A percentile compares a stretch with the other conserved stretches of the same genome.
These are phyloP conservation scores for Aaosphaeria arxii DNA, from an alignment of 2,329 filamentous ascomycete species.

Conservation along the genomic window DNA sequence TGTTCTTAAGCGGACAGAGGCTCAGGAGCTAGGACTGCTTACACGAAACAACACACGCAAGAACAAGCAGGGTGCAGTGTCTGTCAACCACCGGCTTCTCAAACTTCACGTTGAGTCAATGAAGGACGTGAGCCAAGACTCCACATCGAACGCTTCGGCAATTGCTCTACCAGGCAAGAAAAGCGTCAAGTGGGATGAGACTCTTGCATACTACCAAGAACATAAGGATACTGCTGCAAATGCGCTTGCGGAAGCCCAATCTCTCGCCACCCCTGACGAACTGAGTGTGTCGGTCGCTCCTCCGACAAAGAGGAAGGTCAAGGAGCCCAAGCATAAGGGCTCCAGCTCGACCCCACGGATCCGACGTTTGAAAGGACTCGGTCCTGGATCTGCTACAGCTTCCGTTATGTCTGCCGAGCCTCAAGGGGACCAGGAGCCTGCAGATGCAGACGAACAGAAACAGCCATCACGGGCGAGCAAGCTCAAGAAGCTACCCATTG, in stretches of 20 bases:
- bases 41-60: constrained; percentile 50
- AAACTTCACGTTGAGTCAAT: constrained; percentile 36
- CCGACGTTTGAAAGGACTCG: constrained; percentile 28
- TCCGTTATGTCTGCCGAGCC: constrained; percentile 22
- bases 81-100: constrained; percentile 42
- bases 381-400: constrained; percentile 37
- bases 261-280: constrained; percentile 31
- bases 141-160: constrained; percentile 2
- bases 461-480: constrained; percentile 18
- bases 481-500: constrained; percentile 19
- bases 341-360: constrained; percentile 29
- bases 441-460: background rate
- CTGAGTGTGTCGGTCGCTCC: constrained; percentile 18
- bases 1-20: constrained; percentile 47
- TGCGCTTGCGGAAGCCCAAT: constrained; percentile 25
- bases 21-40: constrained; percentile 45
- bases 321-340: constrained; percentile 16
- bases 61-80: constrained; percentile 48
- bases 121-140: constrained; percentile 5
- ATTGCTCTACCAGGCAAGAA: constrained; percentile 21
- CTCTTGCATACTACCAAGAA: constrained; percentile 45
- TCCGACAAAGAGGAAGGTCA: constrained; percentile 22
- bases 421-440: constrained; percentile 11
- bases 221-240: constrained; percentile 25
- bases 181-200: constrained; percentile 47